Evolutionary conservation across 352 stramenopile species (phyloP).

Genomic region (Hyaloperonospora arabidopsidis): DNA sequence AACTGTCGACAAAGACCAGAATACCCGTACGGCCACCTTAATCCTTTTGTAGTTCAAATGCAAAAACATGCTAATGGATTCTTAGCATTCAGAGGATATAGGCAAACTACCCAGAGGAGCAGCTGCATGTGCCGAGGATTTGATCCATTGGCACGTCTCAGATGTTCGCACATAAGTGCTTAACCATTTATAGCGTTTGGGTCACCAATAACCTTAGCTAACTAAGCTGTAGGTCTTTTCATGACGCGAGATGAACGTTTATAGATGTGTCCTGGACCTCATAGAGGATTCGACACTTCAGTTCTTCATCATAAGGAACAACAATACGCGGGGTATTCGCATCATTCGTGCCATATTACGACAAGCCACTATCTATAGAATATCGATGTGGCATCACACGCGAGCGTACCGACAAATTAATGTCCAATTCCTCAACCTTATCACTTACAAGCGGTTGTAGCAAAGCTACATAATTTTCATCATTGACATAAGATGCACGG

Average conservation of each 20-base stretch:
- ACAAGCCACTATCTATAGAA: not conserved
- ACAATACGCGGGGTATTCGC: not conserved
- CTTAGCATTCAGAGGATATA: too few species aligned
- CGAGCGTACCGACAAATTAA: not conserved
- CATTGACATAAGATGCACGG: not conserved
- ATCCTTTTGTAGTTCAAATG: too few species aligned
- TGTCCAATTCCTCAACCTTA: not conserved
- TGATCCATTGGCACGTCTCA: slow-evolving; percentile 8
- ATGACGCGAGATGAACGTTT: slow-evolving; percentile 9
- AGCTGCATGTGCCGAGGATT: not conserved
- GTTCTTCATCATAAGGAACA: too few species aligned
- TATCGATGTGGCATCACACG: not conserved
- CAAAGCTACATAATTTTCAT: not conserved
- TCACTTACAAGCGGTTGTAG: not conserved
- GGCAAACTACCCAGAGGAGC: too few species aligned
- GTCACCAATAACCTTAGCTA: slow-evolving; percentile 12
- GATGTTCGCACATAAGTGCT: slow-evolving; percentile 9
- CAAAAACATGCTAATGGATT: too few species aligned
- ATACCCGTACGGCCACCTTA: too few species aligned
- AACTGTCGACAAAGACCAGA: not conserved
- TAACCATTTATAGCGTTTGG: slow-evolving; percentile 1
- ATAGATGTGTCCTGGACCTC: slow-evolving; percentile 11
- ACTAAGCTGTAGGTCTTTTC: not conserved
- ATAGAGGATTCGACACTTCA: slow-evolving; percentile 9
- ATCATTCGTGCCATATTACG: not conserved